phyloP scores from a whole-genome alignment of 2,329 filamentous ascomycete species.

The Pseudopyrenochaeta lycopersici region DNA sequence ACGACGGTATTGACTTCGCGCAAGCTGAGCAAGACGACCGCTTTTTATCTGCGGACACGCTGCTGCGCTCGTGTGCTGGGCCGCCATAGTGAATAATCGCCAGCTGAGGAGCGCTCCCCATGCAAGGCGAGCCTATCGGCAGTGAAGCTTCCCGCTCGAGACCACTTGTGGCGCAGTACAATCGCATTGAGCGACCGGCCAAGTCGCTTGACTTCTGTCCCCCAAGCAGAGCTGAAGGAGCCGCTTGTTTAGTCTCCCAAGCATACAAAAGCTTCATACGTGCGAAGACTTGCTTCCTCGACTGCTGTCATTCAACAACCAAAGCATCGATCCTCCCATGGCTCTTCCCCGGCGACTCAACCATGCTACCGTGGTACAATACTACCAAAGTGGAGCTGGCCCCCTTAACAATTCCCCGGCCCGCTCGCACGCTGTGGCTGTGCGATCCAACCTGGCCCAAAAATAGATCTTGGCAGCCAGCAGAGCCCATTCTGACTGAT shows the following conservation, averaged over 20 bases:
- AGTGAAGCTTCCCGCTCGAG: conserved; percentile 1
- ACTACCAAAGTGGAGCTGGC: no score
- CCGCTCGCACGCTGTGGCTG: conserved; percentile 6
- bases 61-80: conserved; percentile 4
- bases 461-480: conserved; percentile 14
- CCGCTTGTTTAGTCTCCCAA: not conserved
- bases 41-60: not conserved
- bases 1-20: not conserved
- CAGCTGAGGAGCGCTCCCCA: conserved; percentile 10
- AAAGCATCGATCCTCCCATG: not conserved
- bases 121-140: conserved; percentile 8
- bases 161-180: conserved; percentile 9
- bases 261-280: not conserved
- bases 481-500: not conserved
- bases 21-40: not conserved
- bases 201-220: conserved; percentile 1
- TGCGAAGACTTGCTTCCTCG: not conserved
- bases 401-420: no score
- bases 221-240: not conserved
- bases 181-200: conserved; percentile 4
- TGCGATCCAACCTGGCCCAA: conserved; percentile 6
- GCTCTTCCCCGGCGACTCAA: no score
- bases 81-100: not conserved
- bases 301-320: not conserved
- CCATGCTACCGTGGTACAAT: no score